Base-by-base conservation (phyloP, 768 basidiomycete genomes). In the Collybia mongolica region DNA sequence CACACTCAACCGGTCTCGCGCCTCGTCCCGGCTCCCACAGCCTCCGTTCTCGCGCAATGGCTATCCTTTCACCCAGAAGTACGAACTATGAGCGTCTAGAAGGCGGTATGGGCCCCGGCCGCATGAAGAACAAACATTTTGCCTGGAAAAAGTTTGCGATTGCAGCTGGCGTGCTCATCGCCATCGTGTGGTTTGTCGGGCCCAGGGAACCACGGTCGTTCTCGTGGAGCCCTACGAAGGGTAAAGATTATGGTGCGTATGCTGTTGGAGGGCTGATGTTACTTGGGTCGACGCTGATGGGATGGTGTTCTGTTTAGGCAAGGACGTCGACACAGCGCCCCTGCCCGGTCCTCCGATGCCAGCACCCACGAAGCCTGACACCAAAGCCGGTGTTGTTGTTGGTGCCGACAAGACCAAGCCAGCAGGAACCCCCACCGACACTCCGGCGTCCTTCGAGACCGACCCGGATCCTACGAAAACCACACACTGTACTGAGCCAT, bases 381-480 rank as follows among this genome's bases (percentile, higher is more conserved):
- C 56, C 48, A 41, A 17, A 24, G 15, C 4, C 5, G 20, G 17
- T 17, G 15, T 17, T n/a, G 17, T 9, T 2, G 32, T 17, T 15
- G 46, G 39, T 5, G 14, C 45, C 26, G 50, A 54, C 44, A 42
- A 54, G 20, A 55, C 60, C 42, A 20, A 54, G 37, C 41, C 48
- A 28, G 28, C 48, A 20, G 5, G 44, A 20, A 19, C 37, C 29
- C 47, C 36, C 19, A 32, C 41, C 28, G 36, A 15, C 70, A 69
- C 39, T 18, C 82, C 82, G 1, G 73, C 74, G 3, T 84, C 90
- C 0, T 84, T 80, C 57, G 85, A 84, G 39, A 79, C 81, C 15
- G 92, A 95, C 61, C 81, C 85, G 0, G 82, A 96, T 68, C 86
- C 82, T 0, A 66, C 78, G 29, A 79, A 78, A 54, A 94, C 93